phyloP scores from a whole-genome alignment of 1,139 yeast species.

The Protomyces inouyei region DNA sequence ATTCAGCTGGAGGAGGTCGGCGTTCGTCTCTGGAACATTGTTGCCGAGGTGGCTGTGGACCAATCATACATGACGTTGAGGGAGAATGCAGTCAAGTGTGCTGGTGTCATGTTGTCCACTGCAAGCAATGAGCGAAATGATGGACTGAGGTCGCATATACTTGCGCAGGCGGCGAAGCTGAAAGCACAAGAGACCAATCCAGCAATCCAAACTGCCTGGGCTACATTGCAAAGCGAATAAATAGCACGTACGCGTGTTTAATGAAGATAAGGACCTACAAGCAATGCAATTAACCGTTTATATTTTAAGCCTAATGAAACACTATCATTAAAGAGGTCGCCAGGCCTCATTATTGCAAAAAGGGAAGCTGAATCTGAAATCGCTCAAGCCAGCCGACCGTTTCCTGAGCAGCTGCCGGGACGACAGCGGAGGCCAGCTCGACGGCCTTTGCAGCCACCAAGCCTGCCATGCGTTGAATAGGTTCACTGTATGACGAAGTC shows the following conservation, averaged over 20 bases:
- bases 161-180: neutral
- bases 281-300: neutral
- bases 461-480: neutral
- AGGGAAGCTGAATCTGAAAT: neutral
- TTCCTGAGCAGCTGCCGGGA: neutral
- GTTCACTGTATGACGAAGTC: neutral
- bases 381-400: neutral
- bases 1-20: neutral
- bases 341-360: neutral
- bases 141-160: neutral
- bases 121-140: neutral
- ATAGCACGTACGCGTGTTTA: neutral
- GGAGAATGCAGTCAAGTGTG: neutral
- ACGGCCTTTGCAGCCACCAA: neutral
- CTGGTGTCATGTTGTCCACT: no score
- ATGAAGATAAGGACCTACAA: neutral
- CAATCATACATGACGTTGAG: conserved; percentile 4
- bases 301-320: neutral
- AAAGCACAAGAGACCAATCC: neutral
- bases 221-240: neutral
- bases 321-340: no score
- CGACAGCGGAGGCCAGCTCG: neutral
- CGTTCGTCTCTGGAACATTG: neutral
- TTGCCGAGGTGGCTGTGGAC: neutral
- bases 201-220: neutral